Base-by-base conservation (phyloP, 768 basidiomycete genomes). In the Tulasnella sp. region DNA sequence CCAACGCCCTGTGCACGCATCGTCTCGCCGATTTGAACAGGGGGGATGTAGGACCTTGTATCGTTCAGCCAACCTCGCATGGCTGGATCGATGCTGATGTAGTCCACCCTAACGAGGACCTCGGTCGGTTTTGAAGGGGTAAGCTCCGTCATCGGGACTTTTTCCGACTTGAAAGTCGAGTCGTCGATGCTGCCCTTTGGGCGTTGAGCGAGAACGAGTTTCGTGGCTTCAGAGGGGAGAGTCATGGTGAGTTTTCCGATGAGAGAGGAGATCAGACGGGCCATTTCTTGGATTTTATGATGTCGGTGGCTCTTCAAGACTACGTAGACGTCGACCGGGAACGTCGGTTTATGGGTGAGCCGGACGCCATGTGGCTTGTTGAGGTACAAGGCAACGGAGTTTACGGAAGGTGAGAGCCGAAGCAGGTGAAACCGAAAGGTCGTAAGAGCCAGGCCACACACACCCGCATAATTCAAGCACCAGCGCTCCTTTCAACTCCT, bases 31-130 rank as follows among this genome's bases (percentile, higher is more conserved):
- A 95, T 91, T 80, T 90, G 76, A 31, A 86, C 85, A 9, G 83
- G 84, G 17, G 80, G 4, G 29, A 77, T 45, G 58, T 78, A 78
- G 31, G 78, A 78, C 67, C 94, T 86, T 19, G 81, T 81, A 81
- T 93, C 91, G 78, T 87, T 88, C 71, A 99, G 81, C 87, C 92
- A 97, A 15, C 88, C 89, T 11, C 94, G 87, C 93, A 95, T 94
- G 0, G 94, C 93, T 25, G 96, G 94, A 80, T 97, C 96, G 79
- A 97, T 82, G 40, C 90, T 90, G 39, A 94, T 81, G 85, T 91
- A 96, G 68, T 90, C 89, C 76, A 92, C 89, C 81, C 89, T 87
- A n/a, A 98, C 89, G 67, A 96, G 85, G 9, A 89, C 89, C 77
- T 86, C 80, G 38, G 54, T 67, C n/a, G 77, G 68, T 38, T 45